Conservation (phyloP, 805 yeast genomes). For the Yueomyces sinensis region DNA sequence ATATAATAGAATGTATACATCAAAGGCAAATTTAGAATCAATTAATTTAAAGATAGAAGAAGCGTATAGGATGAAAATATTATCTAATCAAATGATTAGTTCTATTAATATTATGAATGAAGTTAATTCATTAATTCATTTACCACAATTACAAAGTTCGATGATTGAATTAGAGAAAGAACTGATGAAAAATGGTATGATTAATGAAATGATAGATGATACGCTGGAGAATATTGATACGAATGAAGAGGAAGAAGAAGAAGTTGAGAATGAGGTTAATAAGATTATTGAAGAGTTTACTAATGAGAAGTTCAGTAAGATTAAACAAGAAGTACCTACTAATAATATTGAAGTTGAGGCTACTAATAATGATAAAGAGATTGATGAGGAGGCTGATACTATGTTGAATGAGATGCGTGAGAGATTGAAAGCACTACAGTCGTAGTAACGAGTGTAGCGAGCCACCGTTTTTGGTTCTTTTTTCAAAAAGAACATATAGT, state of each 20-base stretch:
- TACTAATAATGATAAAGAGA: slow-evolving; percentile 27
- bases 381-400: slow-evolving; percentile 55
- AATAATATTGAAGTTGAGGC: slow-evolving; percentile 10
- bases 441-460: too few relatives aligned
- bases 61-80: slow-evolving; percentile 72
- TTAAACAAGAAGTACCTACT: slow-evolving; percentile 26
- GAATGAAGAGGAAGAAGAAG: slow-evolving; percentile 56
- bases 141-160: slow-evolving; percentile 70
- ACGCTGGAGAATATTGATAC: slow-evolving; percentile 63
- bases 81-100: slow-evolving; percentile 68
- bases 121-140: slow-evolving; percentile 59
- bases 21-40: slow-evolving; percentile 77
- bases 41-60: slow-evolving; percentile 84
- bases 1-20: slow-evolving; percentile 55
- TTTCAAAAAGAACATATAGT: too few relatives aligned
- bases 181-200: slow-evolving; percentile 71
- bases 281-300: slow-evolving; percentile 40
- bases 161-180: slow-evolving; percentile 83
- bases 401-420: slow-evolving; percentile 81
- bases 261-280: slow-evolving; percentile 49
- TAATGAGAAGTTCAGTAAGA: slow-evolving; percentile 28
- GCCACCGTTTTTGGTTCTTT: too few relatives aligned
- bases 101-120: slow-evolving; percentile 80
- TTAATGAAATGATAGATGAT: slow-evolving; percentile 92
- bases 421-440: slow-evolving; percentile 76